Conservation (phyloP, 164 flowering plant genomes). For the Amborella trichopoda region DNA sequence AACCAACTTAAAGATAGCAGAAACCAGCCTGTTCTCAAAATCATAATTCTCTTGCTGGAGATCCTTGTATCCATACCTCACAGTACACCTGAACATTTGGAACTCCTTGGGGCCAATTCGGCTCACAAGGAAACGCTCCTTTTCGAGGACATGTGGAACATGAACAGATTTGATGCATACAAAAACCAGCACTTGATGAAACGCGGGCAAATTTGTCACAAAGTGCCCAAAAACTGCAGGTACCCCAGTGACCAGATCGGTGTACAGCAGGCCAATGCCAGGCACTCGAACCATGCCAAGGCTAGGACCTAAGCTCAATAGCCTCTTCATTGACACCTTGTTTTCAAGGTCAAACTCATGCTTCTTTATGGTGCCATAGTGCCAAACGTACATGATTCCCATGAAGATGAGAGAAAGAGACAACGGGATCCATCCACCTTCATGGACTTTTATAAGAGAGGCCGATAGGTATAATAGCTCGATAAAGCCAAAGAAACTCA, state of each 20-base stretch:
- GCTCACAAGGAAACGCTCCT: constrained; percentile 33
- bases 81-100: constrained; percentile 53
- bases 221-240: constrained; percentile 63
- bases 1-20: constrained; percentile 27
- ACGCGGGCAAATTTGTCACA: constrained; percentile 61
- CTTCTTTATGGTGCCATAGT: constrained; percentile 52
- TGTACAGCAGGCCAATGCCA: constrained; percentile 54
- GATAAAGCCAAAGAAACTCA: constrained; percentile 39
- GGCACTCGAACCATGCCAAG: constrained; percentile 68
- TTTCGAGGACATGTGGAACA: constrained; percentile 36
- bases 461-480: constrained; percentile 59
- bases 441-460: constrained; percentile 32
- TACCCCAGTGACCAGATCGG: constrained; percentile 42
- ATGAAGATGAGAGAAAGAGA: constrained; percentile 33
- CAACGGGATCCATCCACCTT: constrained; percentile 70
- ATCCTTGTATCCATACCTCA: constrained; percentile 64
- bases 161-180: constrained; percentile 52
- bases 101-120: constrained; percentile 52
- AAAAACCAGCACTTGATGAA: constrained; percentile 56
- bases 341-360: constrained; percentile 49
- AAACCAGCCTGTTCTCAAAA: constrained; percentile 29
- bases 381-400: constrained; percentile 50
- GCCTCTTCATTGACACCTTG: constrained; percentile 52
- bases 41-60: constrained; percentile 15
- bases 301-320: constrained; percentile 43